Evolutionary conservation across 108 stramenopile species (phyloP).

Genomic region (Mediolabrus comicus): DNA sequence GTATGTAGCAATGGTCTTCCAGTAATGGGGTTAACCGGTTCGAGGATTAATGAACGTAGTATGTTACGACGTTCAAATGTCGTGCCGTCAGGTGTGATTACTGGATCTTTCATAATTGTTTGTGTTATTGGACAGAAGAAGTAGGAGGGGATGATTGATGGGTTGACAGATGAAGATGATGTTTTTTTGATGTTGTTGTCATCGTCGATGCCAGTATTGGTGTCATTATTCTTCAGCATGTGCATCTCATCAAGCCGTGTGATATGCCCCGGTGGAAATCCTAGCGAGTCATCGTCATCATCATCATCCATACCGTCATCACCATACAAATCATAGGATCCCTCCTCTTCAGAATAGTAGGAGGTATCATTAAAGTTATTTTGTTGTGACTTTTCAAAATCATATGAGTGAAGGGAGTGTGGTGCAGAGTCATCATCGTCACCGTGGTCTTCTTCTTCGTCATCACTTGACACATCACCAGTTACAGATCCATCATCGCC

Average conservation of each 20-base stretch:
- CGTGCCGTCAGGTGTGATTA: slow-evolving; percentile 47
- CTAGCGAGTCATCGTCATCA: slow-evolving; percentile 26
- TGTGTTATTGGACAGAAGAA: slow-evolving; percentile 61
- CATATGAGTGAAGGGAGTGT: not conserved
- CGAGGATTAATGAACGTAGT: slow-evolving; percentile 22
- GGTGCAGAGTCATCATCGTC: not conserved
- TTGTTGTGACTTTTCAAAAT: not conserved
- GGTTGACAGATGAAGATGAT: slow-evolving; percentile 9
- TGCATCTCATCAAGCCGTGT: slow-evolving; percentile 24
- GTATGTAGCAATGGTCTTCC: slow-evolving; percentile 11
- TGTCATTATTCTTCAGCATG: slow-evolving; percentile 3
- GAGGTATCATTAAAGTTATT: not conserved
- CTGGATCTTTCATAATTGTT: slow-evolving; percentile 62
- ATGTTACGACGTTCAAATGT: slow-evolving; percentile 56
- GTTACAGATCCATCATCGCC: not conserved
- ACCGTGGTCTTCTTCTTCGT: not conserved
- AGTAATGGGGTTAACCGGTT: slow-evolving; percentile 18
- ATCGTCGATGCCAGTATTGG: not conserved
- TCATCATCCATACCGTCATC: slow-evolving; percentile 2
- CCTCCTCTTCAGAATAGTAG: not conserved
- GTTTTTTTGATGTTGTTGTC: not conserved
- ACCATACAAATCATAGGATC: not conserved
- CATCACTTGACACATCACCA: not conserved
- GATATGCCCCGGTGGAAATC: slow-evolving; percentile 45
- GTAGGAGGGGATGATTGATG: slow-evolving; percentile 44